These are phyloP conservation scores for Cladosporium colombiae DNA, from an alignment of 2,329 filamentous ascomycete genomes.

Conservation along the genomic window DNA sequence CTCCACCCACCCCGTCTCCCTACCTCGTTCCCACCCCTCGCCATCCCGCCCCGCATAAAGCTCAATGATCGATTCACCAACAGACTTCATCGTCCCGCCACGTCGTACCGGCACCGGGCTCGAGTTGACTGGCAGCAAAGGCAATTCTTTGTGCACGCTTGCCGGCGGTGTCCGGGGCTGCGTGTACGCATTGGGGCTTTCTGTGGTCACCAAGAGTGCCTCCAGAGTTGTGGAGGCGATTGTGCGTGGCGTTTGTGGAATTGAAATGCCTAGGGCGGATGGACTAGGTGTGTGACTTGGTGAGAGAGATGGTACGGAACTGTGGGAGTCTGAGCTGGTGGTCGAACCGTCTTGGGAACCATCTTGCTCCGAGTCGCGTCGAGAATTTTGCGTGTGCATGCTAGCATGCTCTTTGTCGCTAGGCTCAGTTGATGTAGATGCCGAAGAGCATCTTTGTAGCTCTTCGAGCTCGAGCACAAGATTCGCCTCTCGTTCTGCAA, in stretches of 20 bases:
- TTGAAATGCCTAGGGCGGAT: conserved; percentile 27
- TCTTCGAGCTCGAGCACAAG: conserved; percentile 29
- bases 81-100: conserved; percentile 32
- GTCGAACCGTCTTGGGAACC: neutral
- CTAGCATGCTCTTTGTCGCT: neutral
- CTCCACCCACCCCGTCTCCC: neutral
- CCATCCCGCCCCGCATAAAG: conserved; percentile 24
- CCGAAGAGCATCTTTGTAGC: conserved; percentile 11
- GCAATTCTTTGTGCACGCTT: conserved; percentile 30
- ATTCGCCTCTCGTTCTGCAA: conserved; percentile 32
- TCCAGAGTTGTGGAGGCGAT: neutral
- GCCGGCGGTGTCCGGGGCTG: conserved; percentile 19
- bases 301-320: neutral
- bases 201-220: neutral
- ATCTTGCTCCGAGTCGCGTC: neutral
- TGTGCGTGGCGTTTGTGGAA: conserved; percentile 15
- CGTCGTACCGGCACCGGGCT: conserved; percentile 23
- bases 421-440: neutral
- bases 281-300: neutral
- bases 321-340: neutral
- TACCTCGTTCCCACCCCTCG: neutral
- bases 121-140: conserved; percentile 26
- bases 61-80: conserved; percentile 37
- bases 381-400: neutral
- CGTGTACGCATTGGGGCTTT: neutral